These are phyloP conservation scores for Crithidia thermophila DNA, from an alignment of 208 protist genomes.

Conservation along the genomic window DNA sequence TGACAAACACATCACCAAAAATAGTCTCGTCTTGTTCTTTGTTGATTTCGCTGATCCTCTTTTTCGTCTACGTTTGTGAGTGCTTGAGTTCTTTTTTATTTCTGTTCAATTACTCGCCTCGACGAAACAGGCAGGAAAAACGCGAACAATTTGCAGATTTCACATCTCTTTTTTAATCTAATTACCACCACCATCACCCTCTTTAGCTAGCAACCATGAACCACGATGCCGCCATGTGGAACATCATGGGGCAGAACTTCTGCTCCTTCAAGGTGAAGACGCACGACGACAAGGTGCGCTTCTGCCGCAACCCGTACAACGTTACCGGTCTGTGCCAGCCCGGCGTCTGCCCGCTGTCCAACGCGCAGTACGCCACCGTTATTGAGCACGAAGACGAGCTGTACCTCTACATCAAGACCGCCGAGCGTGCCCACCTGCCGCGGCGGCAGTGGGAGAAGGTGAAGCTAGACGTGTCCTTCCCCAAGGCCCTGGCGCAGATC, in stretches of 20 bases:
- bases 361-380: constrained; percentile 98
- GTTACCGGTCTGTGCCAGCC: constrained; percentile 98
- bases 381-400: constrained; percentile 96
- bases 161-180: too few species aligned
- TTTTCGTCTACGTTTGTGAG: too few species aligned
- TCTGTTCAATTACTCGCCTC: too few species aligned
- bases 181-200: not conserved
- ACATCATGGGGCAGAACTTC: constrained; percentile 92
- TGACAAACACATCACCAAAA: too few species aligned
- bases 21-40: too few species aligned
- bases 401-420: constrained; percentile 99
- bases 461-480: constrained; percentile 96
- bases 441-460: constrained; percentile 98
- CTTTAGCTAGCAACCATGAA: constrained; percentile 70
- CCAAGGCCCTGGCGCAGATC: constrained; percentile 95
- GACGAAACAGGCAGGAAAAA: too few species aligned
- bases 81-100: too few species aligned
- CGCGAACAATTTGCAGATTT: too few species aligned
- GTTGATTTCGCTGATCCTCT: too few species aligned
- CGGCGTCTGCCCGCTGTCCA: constrained; percentile 98
- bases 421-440: constrained; percentile 98
- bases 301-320: constrained; percentile 99
- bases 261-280: constrained; percentile 95
- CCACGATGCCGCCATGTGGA: constrained; percentile 94
- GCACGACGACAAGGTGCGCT: constrained; percentile 94